Percentiles rank a stretch among this genome's conserved stretches.
phyloP scores from a whole-genome alignment of 2,329 filamentous ascomycete genomes.

The Ascochyta fabae region DNA sequence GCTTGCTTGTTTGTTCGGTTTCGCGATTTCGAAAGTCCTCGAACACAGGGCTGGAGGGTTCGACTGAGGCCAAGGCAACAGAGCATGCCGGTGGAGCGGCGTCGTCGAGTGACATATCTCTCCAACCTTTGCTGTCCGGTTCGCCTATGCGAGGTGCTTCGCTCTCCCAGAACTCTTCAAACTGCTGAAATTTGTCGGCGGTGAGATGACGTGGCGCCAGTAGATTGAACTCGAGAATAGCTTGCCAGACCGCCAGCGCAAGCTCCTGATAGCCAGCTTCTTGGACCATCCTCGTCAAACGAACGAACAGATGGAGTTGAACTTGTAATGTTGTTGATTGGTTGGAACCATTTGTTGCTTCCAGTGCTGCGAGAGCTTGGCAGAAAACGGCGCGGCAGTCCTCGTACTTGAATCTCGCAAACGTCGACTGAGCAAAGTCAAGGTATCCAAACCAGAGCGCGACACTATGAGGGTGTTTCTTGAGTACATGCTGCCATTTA shows the following conservation, averaged over 20 bases:
- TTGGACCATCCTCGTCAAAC: constrained; percentile 74
- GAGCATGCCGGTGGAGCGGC: constrained; percentile 7
- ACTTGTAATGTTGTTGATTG: constrained; percentile 13
- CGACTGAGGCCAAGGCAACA: constrained; percentile 1
- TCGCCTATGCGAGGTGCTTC: constrained; percentile 84
- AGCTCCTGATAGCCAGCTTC: constrained; percentile 81
- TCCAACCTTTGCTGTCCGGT: constrained; percentile 72
- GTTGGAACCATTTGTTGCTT: neutral
- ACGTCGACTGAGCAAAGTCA: constrained; percentile 72
- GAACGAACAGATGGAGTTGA: constrained; percentile 73
- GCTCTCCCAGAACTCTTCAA: constrained; percentile 85
- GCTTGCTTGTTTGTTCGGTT: constrained; percentile 52
- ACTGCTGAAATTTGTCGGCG: constrained; percentile 36
- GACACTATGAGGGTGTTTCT: constrained; percentile 63
- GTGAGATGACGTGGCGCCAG: constrained; percentile 63
- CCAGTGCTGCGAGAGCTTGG: constrained; percentile 60
- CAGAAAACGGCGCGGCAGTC: constrained; percentile 66
- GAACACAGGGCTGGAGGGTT: constrained; percentile 22
- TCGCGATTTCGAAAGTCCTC: constrained; percentile 58
- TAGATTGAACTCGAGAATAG: constrained; percentile 74
- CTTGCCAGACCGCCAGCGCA: constrained; percentile 83
- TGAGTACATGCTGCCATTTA: constrained; percentile 70
- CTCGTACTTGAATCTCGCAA: constrained; percentile 72
- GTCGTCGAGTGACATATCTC: constrained; percentile 49
- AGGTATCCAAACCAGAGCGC: constrained; percentile 76